Base-by-base conservation (phyloP, 345 rosid genomes). In the Camelina neglecta region DNA sequence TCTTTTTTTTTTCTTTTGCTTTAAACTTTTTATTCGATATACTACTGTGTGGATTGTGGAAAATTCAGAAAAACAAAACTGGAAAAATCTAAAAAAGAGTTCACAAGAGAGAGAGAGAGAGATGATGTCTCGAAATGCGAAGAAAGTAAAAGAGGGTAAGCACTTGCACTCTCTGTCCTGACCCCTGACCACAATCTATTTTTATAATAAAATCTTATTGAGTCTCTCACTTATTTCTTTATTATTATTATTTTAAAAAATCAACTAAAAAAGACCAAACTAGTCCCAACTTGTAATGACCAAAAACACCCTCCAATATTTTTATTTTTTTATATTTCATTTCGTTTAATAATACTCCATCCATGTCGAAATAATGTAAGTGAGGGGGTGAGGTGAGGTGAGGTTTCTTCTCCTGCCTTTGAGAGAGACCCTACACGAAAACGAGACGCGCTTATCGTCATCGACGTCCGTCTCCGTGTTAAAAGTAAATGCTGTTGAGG, bases 381-480 rank as follows among this genome's bases (percentile, higher is more conserved):
- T 48, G 76, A 70, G 61, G 36, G 36, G 38, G 38, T 35, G 38
- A 35, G 18, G 18, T 18, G 18, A 18, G 38, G 76, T 45, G 49
- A 45, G 49, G 49, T 35, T 7, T 65, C 81, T 77, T 77, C 80
- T 71, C 67, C 80, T 65, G 57, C 81, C 72, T 71, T 64, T 29
- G 31, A 59, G 76, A 59, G 76, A 74, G 24, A 64, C 81, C 76
- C 73, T 72, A 58, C 81, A 71, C 48, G 55, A 71, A 71, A 62
- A 71, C 72, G 81, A 71, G 81, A 65, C 76, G 64, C 73, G 81
- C 73, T 77, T 77, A 57, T 64, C 62, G 38, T 57, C 76, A 57
- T 77, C 80, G 63, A 71, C 80, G 75, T 77, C 72, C 80, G 75
- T 77, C 72, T 77, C 75, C 76, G 76, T 65, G 81, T 65, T 7